Evolutionary conservation across 2,329 filamentous ascomycete genomes (phyloP).

Genomic region (Penicillium polonicum): DNA sequence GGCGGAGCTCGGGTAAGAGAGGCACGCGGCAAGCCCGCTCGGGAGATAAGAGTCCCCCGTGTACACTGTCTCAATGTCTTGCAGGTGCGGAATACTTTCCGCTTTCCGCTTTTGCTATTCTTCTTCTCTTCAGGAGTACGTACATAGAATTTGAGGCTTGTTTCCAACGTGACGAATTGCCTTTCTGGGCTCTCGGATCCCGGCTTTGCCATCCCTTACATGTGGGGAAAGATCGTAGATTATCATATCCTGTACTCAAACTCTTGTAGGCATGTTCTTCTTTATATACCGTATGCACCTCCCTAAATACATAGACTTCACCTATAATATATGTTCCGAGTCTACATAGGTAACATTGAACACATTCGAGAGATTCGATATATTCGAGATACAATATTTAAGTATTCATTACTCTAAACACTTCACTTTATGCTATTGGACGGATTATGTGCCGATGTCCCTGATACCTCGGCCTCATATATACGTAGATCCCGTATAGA

Average conservation of each 20-base stretch:
- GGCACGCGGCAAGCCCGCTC: not conserved
- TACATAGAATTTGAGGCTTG: not conserved
- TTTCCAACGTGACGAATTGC: not conserved
- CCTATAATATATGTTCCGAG: not conserved
- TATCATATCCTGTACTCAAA: too few species aligned
- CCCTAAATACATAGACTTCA: not conserved
- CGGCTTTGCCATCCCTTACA: not conserved
- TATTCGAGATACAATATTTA: not conserved
- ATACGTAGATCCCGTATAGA: not conserved
- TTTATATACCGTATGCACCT: not conserved
- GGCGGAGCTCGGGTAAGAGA: slow-evolving; percentile 10
- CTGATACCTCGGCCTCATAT: not conserved
- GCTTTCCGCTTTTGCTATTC: not conserved
- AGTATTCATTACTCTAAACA: not conserved
- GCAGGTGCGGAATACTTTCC: not conserved
- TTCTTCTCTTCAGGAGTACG: too few species aligned
- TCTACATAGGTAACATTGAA: not conserved
- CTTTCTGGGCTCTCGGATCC: not conserved
- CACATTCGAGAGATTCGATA: too few species aligned
- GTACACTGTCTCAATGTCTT: not conserved
- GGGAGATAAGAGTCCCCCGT: not conserved
- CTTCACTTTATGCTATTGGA: not conserved
- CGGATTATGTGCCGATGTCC: not conserved
- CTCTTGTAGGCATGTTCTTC: not conserved
- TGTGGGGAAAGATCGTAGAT: not conserved